Percentiles rank a stretch among this genome's conserved stretches.
phyloP scores from a whole-genome alignment of 2,329 filamentous ascomycete genomes.

The Epicoccum nigrum region DNA sequence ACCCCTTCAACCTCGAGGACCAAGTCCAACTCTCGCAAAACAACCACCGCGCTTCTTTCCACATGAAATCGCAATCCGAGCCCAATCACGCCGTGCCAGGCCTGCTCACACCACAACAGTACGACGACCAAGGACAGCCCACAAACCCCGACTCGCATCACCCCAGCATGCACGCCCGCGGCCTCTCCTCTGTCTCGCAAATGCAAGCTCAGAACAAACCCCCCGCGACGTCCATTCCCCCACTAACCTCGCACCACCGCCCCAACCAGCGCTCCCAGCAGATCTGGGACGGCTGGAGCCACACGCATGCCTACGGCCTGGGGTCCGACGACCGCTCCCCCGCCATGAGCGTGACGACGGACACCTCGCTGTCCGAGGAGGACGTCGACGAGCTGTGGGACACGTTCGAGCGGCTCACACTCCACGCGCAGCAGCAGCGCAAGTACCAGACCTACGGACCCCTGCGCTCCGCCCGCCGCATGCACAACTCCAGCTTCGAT shows the following conservation, averaged over 20 bases:
- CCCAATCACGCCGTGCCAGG: slow-evolving; percentile 47
- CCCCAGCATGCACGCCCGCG: slow-evolving; percentile 40
- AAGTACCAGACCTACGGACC: slow-evolving; percentile 21
- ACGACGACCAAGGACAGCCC: slow-evolving; percentile 44
- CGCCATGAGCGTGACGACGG: slow-evolving; percentile 39
- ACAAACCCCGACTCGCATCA: slow-evolving; percentile 38
- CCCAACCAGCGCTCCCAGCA: slow-evolving; percentile 38
- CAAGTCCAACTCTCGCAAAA: slow-evolving; percentile 47
- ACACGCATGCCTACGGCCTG: slow-evolving; percentile 40
- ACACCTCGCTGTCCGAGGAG: slow-evolving; percentile 42
- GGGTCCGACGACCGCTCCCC: slow-evolving; percentile 41
- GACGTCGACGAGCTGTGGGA: slow-evolving; percentile 47
- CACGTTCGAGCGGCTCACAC: slow-evolving; percentile 31
- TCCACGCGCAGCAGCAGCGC: slow-evolving; percentile 23
- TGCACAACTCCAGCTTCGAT: slow-evolving; percentile 23
- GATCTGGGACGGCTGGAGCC: slow-evolving; percentile 43
- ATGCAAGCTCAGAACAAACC: slow-evolving; percentile 36
- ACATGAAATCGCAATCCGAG: slow-evolving; percentile 50
- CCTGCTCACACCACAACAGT: slow-evolving; percentile 44
- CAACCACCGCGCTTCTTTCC: slow-evolving; percentile 48
- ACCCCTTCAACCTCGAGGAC: slow-evolving; percentile 59
- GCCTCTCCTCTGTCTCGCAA: slow-evolving; percentile 44
- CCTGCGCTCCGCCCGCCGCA: slow-evolving; percentile 23
- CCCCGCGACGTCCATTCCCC: slow-evolving; percentile 27
- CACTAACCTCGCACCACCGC: slow-evolving; percentile 28